Base-by-base conservation (phyloP, 129 eudicot genomes). In the Pulicaria dysenterica region DNA sequence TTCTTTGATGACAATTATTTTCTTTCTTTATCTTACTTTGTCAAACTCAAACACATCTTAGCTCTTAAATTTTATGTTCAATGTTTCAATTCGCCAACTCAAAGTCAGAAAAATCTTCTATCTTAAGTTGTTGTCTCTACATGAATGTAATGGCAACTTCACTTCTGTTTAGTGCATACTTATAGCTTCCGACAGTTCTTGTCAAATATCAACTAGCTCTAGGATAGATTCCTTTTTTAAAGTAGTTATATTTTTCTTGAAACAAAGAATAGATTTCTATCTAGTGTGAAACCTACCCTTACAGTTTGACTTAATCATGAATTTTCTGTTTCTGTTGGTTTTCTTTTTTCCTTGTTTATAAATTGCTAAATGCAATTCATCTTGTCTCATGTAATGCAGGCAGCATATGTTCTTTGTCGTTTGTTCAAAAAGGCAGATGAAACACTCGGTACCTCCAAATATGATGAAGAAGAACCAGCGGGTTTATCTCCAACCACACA, bases 381-480 rank as follows among this genome's bases (percentile, higher is more conserved):
- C 2, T 58, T 60, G 66, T 5, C 58, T 70, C 53, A 31, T 37
- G 3, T 19, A 1, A 16, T 75, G 60, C 85, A 87, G 93, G 83
- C 67, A 10, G 75, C 86, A 58, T 88, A 79, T 82, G 94, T 88
- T 72, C 84, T 88, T 39, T 88, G 90, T 59, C 94, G 94, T 50
- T 80, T 88, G 65, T 88, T 88, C 39, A 83, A 79, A 10, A 88
- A 87, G 72, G 31, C 85, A 9, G 93, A 84, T 17, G 93, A 84
- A 63, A 83, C 38, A 61, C 14, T 43, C 0, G 83, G 80, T 13
- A 72, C 63, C 16, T 74, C 70, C 11, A 85, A 80, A 42, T 85
- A 40, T 36, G 90, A 82, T 37, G 94, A 85, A 62, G 70, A 70
- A 38, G 90, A 88, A 71, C 80, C 73, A 14, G 39, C 80, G 8